Percentiles rank a stretch among this genome's conserved stretches.
These are phyloP conservation scores for Forsythia viridissima DNA, from an alignment of 257 asterid genomes.

Conservation along the genomic window DNA sequence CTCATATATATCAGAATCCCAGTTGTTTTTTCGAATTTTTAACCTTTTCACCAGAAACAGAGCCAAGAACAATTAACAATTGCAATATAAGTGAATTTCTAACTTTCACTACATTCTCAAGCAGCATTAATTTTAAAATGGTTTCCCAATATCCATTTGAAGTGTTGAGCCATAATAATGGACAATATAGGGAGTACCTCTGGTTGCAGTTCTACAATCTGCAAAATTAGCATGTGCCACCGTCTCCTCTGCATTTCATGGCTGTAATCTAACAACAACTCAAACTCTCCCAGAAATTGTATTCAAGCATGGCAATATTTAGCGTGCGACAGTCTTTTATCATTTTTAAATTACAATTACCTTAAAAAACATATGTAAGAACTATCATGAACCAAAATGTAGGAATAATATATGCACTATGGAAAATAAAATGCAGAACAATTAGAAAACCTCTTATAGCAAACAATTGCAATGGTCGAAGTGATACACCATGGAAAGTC, in stretches of 20 bases:
- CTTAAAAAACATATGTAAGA: constrained; percentile 11
- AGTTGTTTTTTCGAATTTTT: constrained; percentile 78
- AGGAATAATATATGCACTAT: neutral
- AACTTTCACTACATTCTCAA: constrained; percentile 3
- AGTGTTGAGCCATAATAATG: neutral
- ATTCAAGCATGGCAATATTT: constrained; percentile 14
- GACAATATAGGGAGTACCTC: constrained; percentile 49
- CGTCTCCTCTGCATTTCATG: constrained; percentile 79
- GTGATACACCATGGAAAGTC: constrained; percentile 1
- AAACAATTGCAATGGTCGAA: neutral
- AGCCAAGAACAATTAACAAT: constrained; percentile 13
- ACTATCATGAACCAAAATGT: constrained; percentile 2
- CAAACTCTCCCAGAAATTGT: constrained; percentile 78
- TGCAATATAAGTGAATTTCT: neutral
- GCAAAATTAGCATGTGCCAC: constrained; percentile 82
- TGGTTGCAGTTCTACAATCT: constrained; percentile 88
- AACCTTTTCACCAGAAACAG: constrained; percentile 71
- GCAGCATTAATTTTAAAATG: constrained; percentile 6
- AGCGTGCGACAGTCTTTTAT: constrained; percentile 4
- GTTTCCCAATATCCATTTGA: neutral
- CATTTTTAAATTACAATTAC: constrained; percentile 6
- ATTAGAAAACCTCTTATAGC: neutral
- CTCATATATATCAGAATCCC: constrained; percentile 91
- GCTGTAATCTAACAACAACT: constrained; percentile 87
- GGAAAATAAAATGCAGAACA: neutral